A percentile compares a stretch with the other conserved stretches of the same genome.
Conservation (phyloP, 768 basidiomycete genomes). For the Mrakia blollopis region DNA sequence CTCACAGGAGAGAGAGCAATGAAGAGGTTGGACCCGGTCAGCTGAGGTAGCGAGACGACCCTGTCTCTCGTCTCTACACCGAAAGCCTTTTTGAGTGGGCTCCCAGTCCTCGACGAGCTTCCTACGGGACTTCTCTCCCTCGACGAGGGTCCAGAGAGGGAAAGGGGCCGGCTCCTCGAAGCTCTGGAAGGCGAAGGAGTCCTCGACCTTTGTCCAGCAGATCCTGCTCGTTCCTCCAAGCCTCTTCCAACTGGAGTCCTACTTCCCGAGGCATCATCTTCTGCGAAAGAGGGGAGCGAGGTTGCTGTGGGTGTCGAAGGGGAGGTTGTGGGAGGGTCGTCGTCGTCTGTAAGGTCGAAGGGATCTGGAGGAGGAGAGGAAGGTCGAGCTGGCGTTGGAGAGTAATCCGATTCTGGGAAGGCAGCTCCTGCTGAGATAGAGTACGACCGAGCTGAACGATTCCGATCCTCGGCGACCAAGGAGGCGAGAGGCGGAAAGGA, state of each 20-base stretch:
- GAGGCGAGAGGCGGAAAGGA: not conserved
- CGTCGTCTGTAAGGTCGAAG: constrained; percentile 21
- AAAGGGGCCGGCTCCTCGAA: not conserved
- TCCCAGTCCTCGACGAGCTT: not conserved
- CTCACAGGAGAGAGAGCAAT: constrained; percentile 8
- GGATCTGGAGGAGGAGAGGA: constrained; percentile 8
- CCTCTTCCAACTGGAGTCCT: not conserved
- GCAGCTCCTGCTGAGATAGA: constrained; percentile 1
- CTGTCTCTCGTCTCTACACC: not conserved
- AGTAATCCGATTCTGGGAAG: constrained; percentile 12
- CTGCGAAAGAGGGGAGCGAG: not conserved
- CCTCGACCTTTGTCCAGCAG: not conserved
- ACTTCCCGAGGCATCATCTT: not conserved
- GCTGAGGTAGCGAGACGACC: constrained; percentile 10
- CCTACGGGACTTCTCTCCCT: not conserved
- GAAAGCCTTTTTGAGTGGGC: not conserved
- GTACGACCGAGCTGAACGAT: constrained; percentile 8
- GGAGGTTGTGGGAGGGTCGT: not conserved
- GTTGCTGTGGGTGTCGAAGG: not conserved
- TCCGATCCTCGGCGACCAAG: not conserved
- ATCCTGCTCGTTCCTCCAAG: not conserved
- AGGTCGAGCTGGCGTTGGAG: not conserved
- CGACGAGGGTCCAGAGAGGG: not conserved
- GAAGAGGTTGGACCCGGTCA: constrained; percentile 20
- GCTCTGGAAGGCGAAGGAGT: not conserved